These are phyloP conservation scores for Amylostereum chailletii DNA, from an alignment of 1,284 basidiomycete species.

Conservation along the genomic window DNA sequence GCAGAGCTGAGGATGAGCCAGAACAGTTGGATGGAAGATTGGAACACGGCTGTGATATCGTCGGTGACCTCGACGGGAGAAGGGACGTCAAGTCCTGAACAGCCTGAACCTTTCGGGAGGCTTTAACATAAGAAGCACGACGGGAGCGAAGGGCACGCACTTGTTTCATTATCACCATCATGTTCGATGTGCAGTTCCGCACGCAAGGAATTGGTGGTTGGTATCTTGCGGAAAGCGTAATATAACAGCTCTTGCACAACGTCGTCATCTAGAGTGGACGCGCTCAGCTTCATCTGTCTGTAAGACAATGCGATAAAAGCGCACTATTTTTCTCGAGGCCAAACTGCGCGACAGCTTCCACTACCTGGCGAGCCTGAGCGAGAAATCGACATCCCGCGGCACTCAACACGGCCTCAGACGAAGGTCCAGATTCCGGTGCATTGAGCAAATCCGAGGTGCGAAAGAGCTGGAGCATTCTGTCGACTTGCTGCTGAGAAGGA, in stretches of 20 bases:
- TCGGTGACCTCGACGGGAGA: constrained; percentile 20
- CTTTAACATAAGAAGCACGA: background rate
- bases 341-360: constrained; percentile 30
- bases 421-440: constrained; percentile 7
- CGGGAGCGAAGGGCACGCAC: background rate
- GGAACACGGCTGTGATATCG: constrained; percentile 26
- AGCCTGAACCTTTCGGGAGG: background rate
- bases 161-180: background rate
- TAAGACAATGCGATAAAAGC: constrained; percentile 8
- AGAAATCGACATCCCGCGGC: constrained; percentile 25
- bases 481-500: constrained; percentile 37
- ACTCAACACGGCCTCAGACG: constrained; percentile 22
- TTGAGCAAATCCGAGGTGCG: constrained; percentile 27
- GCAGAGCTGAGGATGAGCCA: constrained; percentile 32
- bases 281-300: background rate
- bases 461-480: constrained; percentile 21
- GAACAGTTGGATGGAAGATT: constrained; percentile 25
- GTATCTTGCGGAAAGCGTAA: background rate
- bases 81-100: constrained; percentile 8
- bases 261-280: constrained; percentile 29
- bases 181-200: background rate
- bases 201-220: background rate
- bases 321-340: constrained; percentile 43
- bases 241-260: constrained; percentile 32
- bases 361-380: constrained; percentile 22